Percentiles rank a stretch among this genome's conserved stretches.
Conservation (phyloP, 192 early-diverging fungal species). For the Entomortierella parvispora region DNA sequence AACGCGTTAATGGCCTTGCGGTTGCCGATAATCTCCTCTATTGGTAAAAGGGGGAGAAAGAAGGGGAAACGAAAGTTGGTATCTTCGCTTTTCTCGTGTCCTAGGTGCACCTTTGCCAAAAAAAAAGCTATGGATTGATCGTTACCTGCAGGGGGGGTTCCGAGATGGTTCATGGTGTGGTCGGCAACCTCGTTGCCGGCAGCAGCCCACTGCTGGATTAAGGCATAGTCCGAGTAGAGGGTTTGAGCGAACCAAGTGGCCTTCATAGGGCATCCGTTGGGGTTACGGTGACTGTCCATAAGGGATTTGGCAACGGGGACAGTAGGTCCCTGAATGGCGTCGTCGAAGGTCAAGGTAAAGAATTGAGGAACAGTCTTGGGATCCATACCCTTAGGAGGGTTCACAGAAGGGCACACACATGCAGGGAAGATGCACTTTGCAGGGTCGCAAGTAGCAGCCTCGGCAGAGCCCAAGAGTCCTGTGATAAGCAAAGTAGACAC, state of each 20-base stretch:
- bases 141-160: conserved; percentile 32
- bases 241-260: conserved; percentile 69
- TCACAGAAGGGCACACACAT: conserved; percentile 61
- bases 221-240: conserved; percentile 65
- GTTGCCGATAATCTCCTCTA: conserved; percentile 12
- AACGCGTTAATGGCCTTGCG: conserved; percentile 54
- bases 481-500: conserved; percentile 20
- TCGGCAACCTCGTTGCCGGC: conserved; percentile 69
- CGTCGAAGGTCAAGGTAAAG: conserved; percentile 71
- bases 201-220: conserved; percentile 65
- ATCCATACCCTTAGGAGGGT: conserved; percentile 58
- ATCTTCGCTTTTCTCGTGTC: neutral
- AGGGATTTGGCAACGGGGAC: conserved; percentile 20
- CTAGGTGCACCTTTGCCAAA: neutral
- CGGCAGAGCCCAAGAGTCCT: conserved; percentile 9
- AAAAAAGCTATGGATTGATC: neutral
- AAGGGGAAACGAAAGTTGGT: neutral
- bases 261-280: conserved; percentile 63
- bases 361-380: conserved; percentile 67
- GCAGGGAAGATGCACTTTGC: conserved; percentile 59
- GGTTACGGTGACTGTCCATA: conserved; percentile 50
- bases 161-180: conserved; percentile 61
- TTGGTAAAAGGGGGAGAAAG: neutral
- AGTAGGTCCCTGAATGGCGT: conserved; percentile 60
- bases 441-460: conserved; percentile 58